Conservation (phyloP, 2,329 filamentous ascomycete species). For the Aspergillus pseudoglaucus region DNA sequence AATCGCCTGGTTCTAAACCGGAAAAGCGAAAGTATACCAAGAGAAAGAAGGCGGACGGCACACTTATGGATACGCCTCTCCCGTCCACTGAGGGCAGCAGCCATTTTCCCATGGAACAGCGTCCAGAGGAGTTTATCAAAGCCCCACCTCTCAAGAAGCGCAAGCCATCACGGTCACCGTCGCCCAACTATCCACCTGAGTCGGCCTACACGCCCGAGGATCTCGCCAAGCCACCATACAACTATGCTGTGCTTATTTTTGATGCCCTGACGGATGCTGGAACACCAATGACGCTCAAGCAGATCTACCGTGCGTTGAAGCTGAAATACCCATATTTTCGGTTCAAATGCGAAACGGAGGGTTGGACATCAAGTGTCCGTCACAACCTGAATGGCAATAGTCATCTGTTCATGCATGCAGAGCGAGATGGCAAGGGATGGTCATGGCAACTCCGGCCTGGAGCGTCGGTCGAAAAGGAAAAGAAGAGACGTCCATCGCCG, state of each 20-base stretch:
- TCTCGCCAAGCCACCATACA: slow-evolving; percentile 55
- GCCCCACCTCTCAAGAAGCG: slow-evolving; percentile 42
- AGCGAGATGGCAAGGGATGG: slow-evolving; percentile 57
- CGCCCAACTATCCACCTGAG: slow-evolving; percentile 54
- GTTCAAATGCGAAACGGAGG: slow-evolving; percentile 58
- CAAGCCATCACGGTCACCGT: slow-evolving; percentile 53
- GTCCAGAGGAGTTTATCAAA: slow-evolving; percentile 37
- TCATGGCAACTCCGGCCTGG: slow-evolving; percentile 57
- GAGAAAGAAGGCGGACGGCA: slow-evolving; percentile 39
- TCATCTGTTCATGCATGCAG: slow-evolving; percentile 54
- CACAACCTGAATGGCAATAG: slow-evolving; percentile 56
- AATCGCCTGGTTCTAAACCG: slow-evolving; percentile 32
- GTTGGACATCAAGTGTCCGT: slow-evolving; percentile 62
- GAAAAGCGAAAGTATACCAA: slow-evolving; percentile 46
- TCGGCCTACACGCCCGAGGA: slow-evolving; percentile 57
- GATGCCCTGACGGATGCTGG: slow-evolving; percentile 54
- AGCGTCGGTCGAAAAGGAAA: slow-evolving; percentile 54
- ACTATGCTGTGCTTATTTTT: slow-evolving; percentile 59
- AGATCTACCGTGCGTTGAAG: slow-evolving; percentile 60
- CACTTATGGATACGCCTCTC: slow-evolving; percentile 35
- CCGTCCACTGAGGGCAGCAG: slow-evolving; percentile 38
- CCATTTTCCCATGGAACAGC: slow-evolving; percentile 29
- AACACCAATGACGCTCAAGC: slow-evolving; percentile 56
- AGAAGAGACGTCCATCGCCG: slow-evolving; percentile 44
- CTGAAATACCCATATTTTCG: slow-evolving; percentile 56